phyloP scores from a whole-genome alignment of 2,329 filamentous ascomycete genomes.

The Monilinia fructicola region DNA sequence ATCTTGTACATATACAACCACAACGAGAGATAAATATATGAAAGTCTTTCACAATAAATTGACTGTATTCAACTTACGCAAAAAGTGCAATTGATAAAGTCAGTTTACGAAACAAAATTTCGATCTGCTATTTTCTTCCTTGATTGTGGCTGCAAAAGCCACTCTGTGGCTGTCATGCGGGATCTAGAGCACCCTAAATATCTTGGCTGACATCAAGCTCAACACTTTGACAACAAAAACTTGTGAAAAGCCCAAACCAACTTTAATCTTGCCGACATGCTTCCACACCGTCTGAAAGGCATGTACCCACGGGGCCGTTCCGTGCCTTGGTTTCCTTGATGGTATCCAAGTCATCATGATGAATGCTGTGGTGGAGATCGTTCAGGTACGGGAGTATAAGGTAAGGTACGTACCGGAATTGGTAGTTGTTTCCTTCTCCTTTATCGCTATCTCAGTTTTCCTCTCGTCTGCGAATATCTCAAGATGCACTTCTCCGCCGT shows the following conservation, averaged over 20 bases:
- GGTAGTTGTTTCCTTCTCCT: not conserved
- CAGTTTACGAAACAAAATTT: not conserved
- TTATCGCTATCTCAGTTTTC: not conserved
- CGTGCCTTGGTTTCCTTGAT: conserved; percentile 19
- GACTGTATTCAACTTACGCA: not conserved
- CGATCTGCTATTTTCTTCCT: no score
- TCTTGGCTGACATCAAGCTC: conserved; percentile 22
- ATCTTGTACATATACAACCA: not conserved
- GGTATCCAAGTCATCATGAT: not conserved
- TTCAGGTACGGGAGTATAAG: conserved; percentile 19
- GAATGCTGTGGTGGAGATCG: conserved; percentile 3
- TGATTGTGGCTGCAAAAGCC: not conserved
- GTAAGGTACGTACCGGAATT: not conserved
- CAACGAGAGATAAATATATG: no score
- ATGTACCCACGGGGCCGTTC: not conserved
- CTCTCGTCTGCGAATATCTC: not conserved
- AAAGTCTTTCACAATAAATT: no score
- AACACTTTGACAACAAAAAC: not conserved
- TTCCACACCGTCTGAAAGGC: not conserved
- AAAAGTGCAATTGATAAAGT: not conserved
- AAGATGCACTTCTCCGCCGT: conserved; percentile 18
- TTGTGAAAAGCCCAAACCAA: not conserved
- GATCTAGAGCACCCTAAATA: not conserved
- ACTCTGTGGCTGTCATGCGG: not conserved
- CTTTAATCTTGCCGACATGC: not conserved